phyloP scores from a whole-genome alignment of 805 yeast genomes.

The Huiozyma naganishii region DNA sequence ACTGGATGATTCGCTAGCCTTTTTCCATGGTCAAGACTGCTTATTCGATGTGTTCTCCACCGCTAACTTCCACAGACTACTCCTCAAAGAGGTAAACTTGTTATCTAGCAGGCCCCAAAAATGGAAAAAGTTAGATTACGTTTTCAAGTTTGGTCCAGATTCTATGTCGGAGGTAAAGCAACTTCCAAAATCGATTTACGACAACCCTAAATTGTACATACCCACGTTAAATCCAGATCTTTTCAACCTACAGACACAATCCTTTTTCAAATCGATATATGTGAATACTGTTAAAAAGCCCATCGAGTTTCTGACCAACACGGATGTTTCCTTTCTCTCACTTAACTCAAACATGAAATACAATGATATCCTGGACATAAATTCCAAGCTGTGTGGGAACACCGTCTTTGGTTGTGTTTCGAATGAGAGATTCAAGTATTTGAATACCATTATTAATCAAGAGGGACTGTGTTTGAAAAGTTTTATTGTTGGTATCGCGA shows the following conservation, averaged over 20 bases:
- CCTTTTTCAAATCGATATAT: conserved; percentile 19
- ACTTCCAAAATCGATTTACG: conserved; percentile 20
- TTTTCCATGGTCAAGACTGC: conserved; percentile 25
- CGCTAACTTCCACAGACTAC: conserved; percentile 19
- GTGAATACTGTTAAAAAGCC: conserved; percentile 19
- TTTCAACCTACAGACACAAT: conserved; percentile 19
- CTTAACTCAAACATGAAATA: conserved; percentile 2
- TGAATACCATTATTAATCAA: conserved; percentile 9
- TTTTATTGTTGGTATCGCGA: conserved; percentile 19
- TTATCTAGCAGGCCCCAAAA: conserved; percentile 2
- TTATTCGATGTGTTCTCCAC: conserved; percentile 25
- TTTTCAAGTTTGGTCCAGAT: conserved; percentile 1
- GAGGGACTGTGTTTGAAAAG: conserved; percentile 17
- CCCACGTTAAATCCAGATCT: conserved; percentile 18
- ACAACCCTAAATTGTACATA: conserved; percentile 16
- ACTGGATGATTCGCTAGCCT: conserved; percentile 17
- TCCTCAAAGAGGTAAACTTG: conserved; percentile 9
- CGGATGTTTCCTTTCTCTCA: conserved; percentile 1
- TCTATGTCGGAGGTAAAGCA: neutral
- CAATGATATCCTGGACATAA: conserved; percentile 6
- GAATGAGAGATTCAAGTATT: conserved; percentile 7
- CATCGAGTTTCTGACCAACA: conserved; percentile 9
- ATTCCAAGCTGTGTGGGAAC: conserved; percentile 18
- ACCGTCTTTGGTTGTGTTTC: conserved; percentile 20
- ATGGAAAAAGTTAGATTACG: neutral